phyloP scores from a whole-genome alignment of 495 filamentous ascomycete species.

The Apiosordaria backusii region DNA sequence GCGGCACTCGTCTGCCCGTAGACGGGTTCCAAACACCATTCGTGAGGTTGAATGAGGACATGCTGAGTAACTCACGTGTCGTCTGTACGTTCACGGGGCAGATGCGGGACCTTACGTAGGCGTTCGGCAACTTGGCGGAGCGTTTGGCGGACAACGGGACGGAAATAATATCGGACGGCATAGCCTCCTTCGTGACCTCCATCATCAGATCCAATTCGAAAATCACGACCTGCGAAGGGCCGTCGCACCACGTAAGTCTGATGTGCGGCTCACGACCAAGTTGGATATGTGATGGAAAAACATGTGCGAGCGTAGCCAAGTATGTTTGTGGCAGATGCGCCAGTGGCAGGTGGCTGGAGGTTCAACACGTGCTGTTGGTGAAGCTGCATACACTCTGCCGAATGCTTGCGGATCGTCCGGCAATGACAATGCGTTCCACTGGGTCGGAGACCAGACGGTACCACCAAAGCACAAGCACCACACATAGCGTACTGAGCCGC shows the following conservation, averaged over 20 bases:
- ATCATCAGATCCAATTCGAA: background rate
- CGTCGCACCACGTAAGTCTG: conserved; percentile 12
- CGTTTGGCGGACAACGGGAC: conserved; percentile 5
- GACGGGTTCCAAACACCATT: background rate
- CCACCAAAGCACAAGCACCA: background rate
- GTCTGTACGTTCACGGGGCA: background rate
- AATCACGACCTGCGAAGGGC: background rate
- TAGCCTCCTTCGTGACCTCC: conserved; percentile 11
- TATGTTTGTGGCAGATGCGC: background rate
- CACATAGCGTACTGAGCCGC: background rate
- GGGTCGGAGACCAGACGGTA: conserved; percentile 6
- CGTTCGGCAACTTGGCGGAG: background rate
- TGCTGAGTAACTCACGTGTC: conserved; percentile 10
- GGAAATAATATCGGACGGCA: conserved; percentile 10
- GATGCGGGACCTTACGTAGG: conserved; percentile 5
- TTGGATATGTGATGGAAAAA: background rate
- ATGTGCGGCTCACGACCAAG: background rate
- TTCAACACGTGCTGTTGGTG: conserved; percentile 4
- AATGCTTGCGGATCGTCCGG: conserved; percentile 11
- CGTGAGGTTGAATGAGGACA: background rate
- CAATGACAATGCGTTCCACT: conserved; percentile 2
- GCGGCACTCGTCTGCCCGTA: background rate
- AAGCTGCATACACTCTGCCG: background rate
- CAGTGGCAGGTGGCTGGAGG: conserved; percentile 2
- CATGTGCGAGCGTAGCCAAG: background rate